phyloP scores from a whole-genome alignment of 164 flowering plant species.

The Pachysandra terminalis region DNA sequence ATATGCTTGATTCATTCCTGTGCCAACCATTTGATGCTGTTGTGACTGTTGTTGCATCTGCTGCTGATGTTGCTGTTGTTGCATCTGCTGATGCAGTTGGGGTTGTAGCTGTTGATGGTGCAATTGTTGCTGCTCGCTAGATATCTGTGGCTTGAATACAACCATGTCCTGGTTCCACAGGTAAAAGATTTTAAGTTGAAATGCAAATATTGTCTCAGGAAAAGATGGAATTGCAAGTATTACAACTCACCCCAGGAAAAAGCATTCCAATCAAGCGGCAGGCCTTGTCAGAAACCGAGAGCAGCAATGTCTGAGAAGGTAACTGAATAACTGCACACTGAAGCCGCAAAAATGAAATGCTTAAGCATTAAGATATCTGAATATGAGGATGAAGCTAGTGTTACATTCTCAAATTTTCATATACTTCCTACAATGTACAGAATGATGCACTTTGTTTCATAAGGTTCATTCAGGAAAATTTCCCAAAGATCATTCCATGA shows the following conservation, averaged over 20 bases:
- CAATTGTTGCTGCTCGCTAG: slow-evolving; percentile 42
- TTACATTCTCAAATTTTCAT: too few species aligned
- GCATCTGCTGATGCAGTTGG: slow-evolving; percentile 5
- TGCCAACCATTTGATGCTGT: slow-evolving; percentile 36
- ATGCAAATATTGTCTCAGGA: neutral
- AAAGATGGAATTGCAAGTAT: neutral
- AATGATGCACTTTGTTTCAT: too few species aligned
- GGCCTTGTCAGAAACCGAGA: slow-evolving; percentile 95
- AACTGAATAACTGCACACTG: slow-evolving; percentile 97
- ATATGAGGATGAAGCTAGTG: too few species aligned
- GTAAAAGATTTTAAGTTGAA: neutral
- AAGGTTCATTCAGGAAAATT: too few species aligned
- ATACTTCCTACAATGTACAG: too few species aligned
- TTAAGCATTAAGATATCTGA: neutral
- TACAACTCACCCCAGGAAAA: slow-evolving; percentile 83
- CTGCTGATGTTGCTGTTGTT: slow-evolving; percentile 10
- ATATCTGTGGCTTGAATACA: slow-evolving; percentile 84
- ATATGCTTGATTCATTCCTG: slow-evolving; percentile 61
- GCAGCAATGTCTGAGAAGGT: slow-evolving; percentile 89
- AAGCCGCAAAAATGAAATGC: slow-evolving; percentile 8
- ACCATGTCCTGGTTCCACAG: slow-evolving; percentile 73
- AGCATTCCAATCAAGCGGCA: slow-evolving; percentile 98
- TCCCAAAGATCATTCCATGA: too few species aligned
- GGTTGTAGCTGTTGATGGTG: slow-evolving; percentile 14
- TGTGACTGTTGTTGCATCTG: slow-evolving; percentile 39